These are phyloP conservation scores for Gaultheria prostrata DNA, from an alignment of 148 eudicot genomes.

Conservation along the genomic window DNA sequence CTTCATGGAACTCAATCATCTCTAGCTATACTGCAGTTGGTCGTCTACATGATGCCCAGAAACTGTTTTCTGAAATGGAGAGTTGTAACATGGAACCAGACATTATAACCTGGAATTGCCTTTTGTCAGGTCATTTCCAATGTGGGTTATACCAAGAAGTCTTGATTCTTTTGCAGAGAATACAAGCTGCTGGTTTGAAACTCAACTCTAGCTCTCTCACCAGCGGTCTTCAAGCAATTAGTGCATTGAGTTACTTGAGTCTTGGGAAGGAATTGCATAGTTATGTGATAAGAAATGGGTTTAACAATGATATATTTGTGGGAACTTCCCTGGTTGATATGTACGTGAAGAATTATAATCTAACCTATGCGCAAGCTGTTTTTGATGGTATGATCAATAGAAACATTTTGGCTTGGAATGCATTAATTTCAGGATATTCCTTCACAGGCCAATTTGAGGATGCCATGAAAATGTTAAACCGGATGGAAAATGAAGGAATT, in stretches of 20 bases:
- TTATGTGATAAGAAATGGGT: slow-evolving; percentile 45
- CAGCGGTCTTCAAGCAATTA: slow-evolving; percentile 49
- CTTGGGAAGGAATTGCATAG: slow-evolving; percentile 54
- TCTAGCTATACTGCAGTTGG: slow-evolving; percentile 53
- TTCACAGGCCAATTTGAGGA: slow-evolving; percentile 45
- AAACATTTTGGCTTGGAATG: slow-evolving; percentile 55
- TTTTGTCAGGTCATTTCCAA: slow-evolving; percentile 56
- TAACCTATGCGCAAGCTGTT: slow-evolving; percentile 38
- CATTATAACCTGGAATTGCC: slow-evolving; percentile 61
- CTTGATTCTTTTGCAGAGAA: slow-evolving; percentile 29
- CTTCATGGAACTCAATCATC: slow-evolving; percentile 65
- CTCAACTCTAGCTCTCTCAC: slow-evolving; percentile 53
- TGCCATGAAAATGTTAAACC: slow-evolving; percentile 29
- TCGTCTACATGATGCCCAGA: slow-evolving; percentile 40
- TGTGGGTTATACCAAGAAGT: slow-evolving; percentile 43
- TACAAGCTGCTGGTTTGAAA: slow-evolving; percentile 38
- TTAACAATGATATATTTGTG: slow-evolving; percentile 39
- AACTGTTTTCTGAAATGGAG: slow-evolving; percentile 41
- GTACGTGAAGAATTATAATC: slow-evolving; percentile 50
- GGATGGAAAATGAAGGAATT: slow-evolving; percentile 44
- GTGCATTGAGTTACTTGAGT: slow-evolving; percentile 38
- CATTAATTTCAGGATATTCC: slow-evolving; percentile 55
- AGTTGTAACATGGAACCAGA: slow-evolving; percentile 38
- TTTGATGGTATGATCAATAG: slow-evolving; percentile 40
- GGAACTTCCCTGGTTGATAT: slow-evolving; percentile 60